A percentile compares a stretch with the other conserved stretches of the same genome.
These are phyloP conservation scores for Penicillium olsonii DNA, from an alignment of 2,329 filamentous ascomycete genomes.

Conservation along the genomic window DNA sequence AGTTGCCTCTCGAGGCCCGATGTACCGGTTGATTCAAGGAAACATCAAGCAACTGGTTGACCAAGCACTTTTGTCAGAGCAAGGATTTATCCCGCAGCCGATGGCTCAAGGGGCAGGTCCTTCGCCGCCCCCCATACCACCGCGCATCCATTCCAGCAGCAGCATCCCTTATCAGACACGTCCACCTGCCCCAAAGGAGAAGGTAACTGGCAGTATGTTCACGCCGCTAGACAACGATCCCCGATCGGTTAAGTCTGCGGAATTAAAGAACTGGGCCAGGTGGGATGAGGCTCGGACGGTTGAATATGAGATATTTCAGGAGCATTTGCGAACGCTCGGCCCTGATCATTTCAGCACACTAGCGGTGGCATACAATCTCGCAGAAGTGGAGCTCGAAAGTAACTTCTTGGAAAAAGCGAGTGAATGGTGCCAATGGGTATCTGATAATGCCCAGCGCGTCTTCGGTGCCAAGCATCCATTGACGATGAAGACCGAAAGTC, in stretches of 20 bases:
- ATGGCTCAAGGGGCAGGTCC: slow-evolving; percentile 9
- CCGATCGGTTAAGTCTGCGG: slow-evolving; percentile 28
- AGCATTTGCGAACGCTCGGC: slow-evolving; percentile 30
- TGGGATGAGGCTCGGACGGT: slow-evolving; percentile 33
- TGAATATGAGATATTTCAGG: slow-evolving; percentile 34
- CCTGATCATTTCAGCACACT: slow-evolving; percentile 33
- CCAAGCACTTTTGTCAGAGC: slow-evolving; percentile 31
- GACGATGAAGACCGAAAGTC: slow-evolving; percentile 31
- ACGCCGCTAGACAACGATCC: slow-evolving; percentile 28
- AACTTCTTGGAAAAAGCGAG: slow-evolving; percentile 26
- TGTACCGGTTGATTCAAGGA: slow-evolving; percentile 35
- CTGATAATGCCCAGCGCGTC: slow-evolving; percentile 27
- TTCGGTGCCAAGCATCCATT: slow-evolving; percentile 29
- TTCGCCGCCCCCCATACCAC: slow-evolving; percentile 27
- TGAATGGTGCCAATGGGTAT: slow-evolving; percentile 36
- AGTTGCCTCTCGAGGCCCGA: slow-evolving; percentile 27
- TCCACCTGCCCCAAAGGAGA: slow-evolving; percentile 10
- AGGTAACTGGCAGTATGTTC: slow-evolving; percentile 23
- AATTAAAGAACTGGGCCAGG: slow-evolving; percentile 27
- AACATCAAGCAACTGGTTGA: slow-evolving; percentile 37
- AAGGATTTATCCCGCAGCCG: slow-evolving; percentile 32
- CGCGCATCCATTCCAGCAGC: slow-evolving; percentile 31
- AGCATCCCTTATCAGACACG: slow-evolving; percentile 26
- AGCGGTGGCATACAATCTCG: slow-evolving; percentile 28
- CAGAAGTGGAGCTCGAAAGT: slow-evolving; percentile 29